Percentiles rank a stretch among this genome's conserved stretches.
phyloP scores from a whole-genome alignment of 345 rosid genomes.

The Orychophragmus violaceus region DNA sequence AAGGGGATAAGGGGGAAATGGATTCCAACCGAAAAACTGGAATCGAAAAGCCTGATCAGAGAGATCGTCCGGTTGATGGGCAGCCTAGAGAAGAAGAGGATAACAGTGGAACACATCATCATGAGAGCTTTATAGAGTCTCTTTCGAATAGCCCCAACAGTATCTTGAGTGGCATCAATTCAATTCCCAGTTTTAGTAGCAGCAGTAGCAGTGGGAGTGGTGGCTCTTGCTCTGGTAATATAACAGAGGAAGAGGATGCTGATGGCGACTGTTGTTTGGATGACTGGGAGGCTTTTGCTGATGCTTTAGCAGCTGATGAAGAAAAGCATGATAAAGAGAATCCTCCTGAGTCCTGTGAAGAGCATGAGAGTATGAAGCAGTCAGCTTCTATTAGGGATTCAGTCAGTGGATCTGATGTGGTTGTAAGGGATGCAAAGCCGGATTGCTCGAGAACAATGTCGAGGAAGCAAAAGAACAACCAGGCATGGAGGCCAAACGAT shows the following conservation, averaged over 20 bases:
- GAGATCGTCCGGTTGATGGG: slow-evolving; percentile 32
- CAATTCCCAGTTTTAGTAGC: slow-evolving; percentile 46
- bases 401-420: slow-evolving; percentile 15
- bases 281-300: slow-evolving; percentile 96
- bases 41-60: slow-evolving; percentile 16
- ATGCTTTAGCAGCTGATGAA: slow-evolving; percentile 74
- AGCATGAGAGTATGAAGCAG: slow-evolving; percentile 20
- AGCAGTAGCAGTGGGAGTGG: slow-evolving; percentile 71
- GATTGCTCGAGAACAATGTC: slow-evolving; percentile 29
- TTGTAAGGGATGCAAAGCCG: slow-evolving; percentile 20
- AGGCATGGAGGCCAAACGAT: slow-evolving; percentile 89
- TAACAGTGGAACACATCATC: slow-evolving; percentile 36
- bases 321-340: slow-evolving; percentile 36
- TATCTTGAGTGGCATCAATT: slow-evolving; percentile 35
- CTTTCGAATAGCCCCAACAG: slow-evolving; percentile 56
- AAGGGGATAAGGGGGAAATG: slow-evolving; percentile 45
- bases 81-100: slow-evolving; percentile 32
- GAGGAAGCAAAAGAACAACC: slow-evolving; percentile 35
- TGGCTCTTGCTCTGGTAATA: slow-evolving; percentile 77
- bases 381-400: slow-evolving; percentile 18
- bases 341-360: slow-evolving; percentile 21
- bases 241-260: slow-evolving; percentile 71
- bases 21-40: slow-evolving; percentile 19
- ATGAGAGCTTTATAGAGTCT: slow-evolving; percentile 52
- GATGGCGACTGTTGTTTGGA: slow-evolving; percentile 73